Evolutionary conservation across 306 rosid genomes (phyloP), one percentile per base, ranked within the genome.

Genomic region (Dalbergia cultrata): DNA sequence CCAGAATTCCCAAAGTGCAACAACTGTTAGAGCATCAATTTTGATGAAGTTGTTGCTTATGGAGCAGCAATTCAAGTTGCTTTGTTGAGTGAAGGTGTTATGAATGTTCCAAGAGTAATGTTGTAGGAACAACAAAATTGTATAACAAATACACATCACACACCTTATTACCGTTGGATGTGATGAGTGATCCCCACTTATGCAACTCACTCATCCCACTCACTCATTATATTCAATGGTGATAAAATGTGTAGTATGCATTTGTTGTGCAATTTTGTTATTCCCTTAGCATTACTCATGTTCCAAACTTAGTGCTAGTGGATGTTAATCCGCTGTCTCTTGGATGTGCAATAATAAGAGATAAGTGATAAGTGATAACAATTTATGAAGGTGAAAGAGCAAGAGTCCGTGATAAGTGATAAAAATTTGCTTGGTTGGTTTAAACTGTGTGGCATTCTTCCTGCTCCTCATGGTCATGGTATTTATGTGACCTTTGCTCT

Each of bases 21-120:
- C 87, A 78, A 3, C 50, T 88, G 0, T 68, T 88, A 74, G 75
- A 88, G 84, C 22, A 84, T 86, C 37, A 89, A 86, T 49, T 88
- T 88, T 6, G 90, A 89, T 52, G 90, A 89, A 82, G 92, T 90
- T 10, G 87, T 89, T 18, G 92, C 92, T 5, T 86, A 79, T 37
- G 92, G 92, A 41, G 90, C 92, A 5, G 87, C 92, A 0, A 87
- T 86, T 1, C 92, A 89, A 45, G 90, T 85, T 39, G 88, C 92
- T 11, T 76, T 86, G 53, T 71, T 89, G 47, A 89, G 85, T 13
- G 82, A 84, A 61, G 88, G 84, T 2, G 58, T 59, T 14, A 77
- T 80, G 75, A 72, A 72, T 45, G 80, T 81, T 16, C 87, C 76
- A 52, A 81, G n/a, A n/a, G n/a, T n/a, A n/a, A n/a, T n/a, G n/a